Percentiles rank a stretch among this genome's conserved stretches.
These are phyloP conservation scores for Komagataella ulmi DNA, from an alignment of 805 yeast species.

Conservation along the genomic window DNA sequence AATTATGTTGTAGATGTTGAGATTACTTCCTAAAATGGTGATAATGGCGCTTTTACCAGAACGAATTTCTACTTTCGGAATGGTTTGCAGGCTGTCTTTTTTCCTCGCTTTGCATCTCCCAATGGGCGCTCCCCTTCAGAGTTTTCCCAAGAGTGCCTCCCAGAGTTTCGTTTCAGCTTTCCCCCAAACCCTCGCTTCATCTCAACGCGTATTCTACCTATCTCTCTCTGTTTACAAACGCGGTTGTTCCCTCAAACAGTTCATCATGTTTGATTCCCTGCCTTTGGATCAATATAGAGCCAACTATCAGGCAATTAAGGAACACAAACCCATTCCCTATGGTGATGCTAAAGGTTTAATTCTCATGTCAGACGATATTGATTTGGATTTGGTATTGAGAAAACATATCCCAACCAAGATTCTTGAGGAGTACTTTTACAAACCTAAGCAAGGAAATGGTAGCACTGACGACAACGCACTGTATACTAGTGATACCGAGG, in stretches of 20 bases:
- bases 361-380: slow-evolving; percentile 10
- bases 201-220: background rate
- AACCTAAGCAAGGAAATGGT: slow-evolving; percentile 1
- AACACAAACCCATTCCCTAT: slow-evolving; percentile 13
- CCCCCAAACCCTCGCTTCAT: background rate
- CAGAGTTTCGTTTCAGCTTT: background rate
- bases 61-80: background rate
- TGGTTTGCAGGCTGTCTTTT: background rate
- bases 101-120: background rate
- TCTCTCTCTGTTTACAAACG: background rate
- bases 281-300: slow-evolving; percentile 14
- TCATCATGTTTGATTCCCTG: slow-evolving; percentile 14
- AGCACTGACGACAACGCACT: background rate
- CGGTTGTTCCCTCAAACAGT: background rate
- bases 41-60: background rate
- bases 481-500: background rate
- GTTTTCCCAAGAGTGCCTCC: background rate
- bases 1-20: background rate
- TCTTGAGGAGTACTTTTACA: slow-evolving; percentile 11
- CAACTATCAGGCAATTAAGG: slow-evolving; percentile 14
- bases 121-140: background rate
- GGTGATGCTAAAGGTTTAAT: slow-evolving; percentile 16
- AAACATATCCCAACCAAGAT: slow-evolving; percentile 13
- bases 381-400: slow-evolving; percentile 15
- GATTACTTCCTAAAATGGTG: background rate